Base-by-base conservation (phyloP, 441 rosid genomes). In the Hura crepitans region DNA sequence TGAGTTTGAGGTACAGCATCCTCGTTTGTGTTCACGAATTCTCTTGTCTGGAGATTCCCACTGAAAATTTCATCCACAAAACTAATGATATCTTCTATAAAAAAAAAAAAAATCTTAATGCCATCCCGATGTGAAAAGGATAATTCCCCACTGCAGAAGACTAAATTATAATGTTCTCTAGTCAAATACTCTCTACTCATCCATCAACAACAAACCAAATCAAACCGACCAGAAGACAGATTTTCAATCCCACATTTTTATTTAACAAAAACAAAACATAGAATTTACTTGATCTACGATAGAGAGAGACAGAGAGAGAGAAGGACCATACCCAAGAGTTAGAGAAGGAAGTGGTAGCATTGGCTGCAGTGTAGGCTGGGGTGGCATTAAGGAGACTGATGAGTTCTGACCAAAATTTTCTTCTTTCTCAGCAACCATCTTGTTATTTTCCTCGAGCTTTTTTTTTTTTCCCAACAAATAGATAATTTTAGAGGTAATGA, bases 361-460 rank as follows among this genome's bases (percentile, higher is more conserved):
- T 46, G 71, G 59, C 4, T 65, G 73, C 17, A n/a, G n/a, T n/a
- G n/a, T n/a, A n/a, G n/a, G n/a, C n/a, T n/a, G n/a, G n/a, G n/a
- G 12, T 11, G 73, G 71, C 35, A n/a, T 78, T 47, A 77, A 18
- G 65, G 67, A 69, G 51, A 75, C 31, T n/a, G 75, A 57, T 14
- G 80, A 54, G 70, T 37, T 72, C 65, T 59, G 79, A 15, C 53
- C 74, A 11, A 31, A 53, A 73, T 64, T 75, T 61, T 57, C 78
- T 18, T 56, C 63, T 10, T 13, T 61, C 42, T 79, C 83, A 35
- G 53, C 35, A 72, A 53, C 5, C 13, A 42, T 49, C 72, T 79
- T 73, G 69, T 78, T 81, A 12, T 79, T 80, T 68, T 82, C 84
- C 68, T 82, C 73, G 18, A 85, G 71, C 89, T 85, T 65, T 62